Conservation (phyloP, 805 yeast species). For the Barnettozyma pratensis region DNA sequence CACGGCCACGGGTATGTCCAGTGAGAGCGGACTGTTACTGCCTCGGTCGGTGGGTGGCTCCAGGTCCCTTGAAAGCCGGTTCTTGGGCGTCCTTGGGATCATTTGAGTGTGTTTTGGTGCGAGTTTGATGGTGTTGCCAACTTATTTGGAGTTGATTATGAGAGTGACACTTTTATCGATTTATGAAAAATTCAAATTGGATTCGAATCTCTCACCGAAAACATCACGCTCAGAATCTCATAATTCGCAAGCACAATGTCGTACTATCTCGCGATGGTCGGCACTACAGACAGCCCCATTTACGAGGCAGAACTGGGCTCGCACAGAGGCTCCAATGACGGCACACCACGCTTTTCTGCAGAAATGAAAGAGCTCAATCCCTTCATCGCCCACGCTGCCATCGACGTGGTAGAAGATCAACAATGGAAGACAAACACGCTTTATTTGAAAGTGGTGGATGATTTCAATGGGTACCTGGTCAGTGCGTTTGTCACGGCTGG, state of each 20-base stretch:
- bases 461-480: slow-evolving; percentile 76
- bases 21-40: no score
- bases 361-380: slow-evolving; percentile 79
- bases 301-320: slow-evolving; percentile 87
- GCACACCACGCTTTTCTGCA: slow-evolving; percentile 37
- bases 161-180: no score
- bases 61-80: no score
- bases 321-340: slow-evolving; percentile 61
- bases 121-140: no score
- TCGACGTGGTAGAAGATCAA: slow-evolving; percentile 86
- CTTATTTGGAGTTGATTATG: no score
- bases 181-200: no score
- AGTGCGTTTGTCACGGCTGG: slow-evolving; percentile 88
- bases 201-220: no score
- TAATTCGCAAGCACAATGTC: slow-evolving; percentile 41
- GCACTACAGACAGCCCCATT: slow-evolving; percentile 78
- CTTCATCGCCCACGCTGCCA: slow-evolving; percentile 79
- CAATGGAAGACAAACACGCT: slow-evolving; percentile 72
- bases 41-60: no score
- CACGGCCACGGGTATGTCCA: no score
- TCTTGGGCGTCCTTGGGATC: no score
- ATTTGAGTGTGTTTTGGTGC: no score
- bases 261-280: slow-evolving; percentile 85
- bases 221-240: neutral
- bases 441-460: slow-evolving; percentile 75